A percentile compares a stretch with the other conserved stretches of the same genome.
Conservation (phyloP, 805 yeast species). For the Tetrapisispora namnaoensis region DNA sequence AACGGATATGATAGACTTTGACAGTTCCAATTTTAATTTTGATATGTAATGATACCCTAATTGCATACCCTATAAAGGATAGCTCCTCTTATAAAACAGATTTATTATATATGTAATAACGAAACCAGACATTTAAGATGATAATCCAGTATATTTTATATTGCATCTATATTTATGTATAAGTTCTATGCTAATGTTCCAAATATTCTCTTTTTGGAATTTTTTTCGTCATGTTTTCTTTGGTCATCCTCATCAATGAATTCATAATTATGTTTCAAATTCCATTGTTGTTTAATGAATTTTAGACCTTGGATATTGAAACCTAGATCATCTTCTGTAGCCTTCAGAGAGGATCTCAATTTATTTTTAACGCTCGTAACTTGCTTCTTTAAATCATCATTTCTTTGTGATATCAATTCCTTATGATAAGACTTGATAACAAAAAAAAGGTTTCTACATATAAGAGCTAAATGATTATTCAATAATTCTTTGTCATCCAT, state of each 20-base stretch:
- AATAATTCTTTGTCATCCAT: conserved; percentile 40
- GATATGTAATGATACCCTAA: neutral
- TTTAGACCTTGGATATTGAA: conserved; percentile 76
- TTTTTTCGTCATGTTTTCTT: conserved; percentile 41
- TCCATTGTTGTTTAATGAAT: conserved; percentile 70
- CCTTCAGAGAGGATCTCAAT: conserved; percentile 46
- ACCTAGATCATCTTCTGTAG: conserved; percentile 56
- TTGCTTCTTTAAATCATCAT: conserved; percentile 52
- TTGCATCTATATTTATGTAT: neutral
- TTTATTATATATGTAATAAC: neutral
- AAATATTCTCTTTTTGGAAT: conserved; percentile 64
- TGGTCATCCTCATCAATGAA: conserved; percentile 62
- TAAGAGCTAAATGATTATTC: conserved; percentile 46
- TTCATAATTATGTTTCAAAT: conserved; percentile 58
- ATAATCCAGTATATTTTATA: neutral
- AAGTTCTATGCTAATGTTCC: conserved; percentile 35
- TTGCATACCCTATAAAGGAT: neutral
- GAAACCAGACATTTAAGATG: neutral
- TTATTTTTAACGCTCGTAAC: conserved; percentile 53
- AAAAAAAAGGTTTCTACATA: conserved; percentile 70
- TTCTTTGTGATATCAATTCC: conserved; percentile 66
- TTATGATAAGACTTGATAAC: conserved; percentile 62
- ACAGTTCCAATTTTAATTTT: neutral
- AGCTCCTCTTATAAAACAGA: neutral
- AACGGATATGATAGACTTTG: conserved; percentile 63